Evolutionary conservation across 2,329 filamentous ascomycete genomes (phyloP).

Genomic region (Paecilomyces sp.): DNA sequence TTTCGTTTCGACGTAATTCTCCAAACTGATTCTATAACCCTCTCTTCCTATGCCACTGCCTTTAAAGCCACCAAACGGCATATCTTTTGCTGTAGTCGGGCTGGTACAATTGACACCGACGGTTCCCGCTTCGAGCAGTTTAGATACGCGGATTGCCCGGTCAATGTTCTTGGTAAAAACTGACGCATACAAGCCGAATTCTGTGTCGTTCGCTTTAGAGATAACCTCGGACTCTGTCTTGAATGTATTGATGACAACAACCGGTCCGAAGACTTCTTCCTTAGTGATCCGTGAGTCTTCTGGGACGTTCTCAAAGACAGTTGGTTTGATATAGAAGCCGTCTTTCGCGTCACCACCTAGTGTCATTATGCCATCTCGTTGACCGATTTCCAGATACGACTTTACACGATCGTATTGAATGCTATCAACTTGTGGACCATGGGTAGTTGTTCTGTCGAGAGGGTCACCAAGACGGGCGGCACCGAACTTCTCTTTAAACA

Average conservation of each 20-base stretch:
- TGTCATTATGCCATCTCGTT: constrained; percentile 57
- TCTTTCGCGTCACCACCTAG: constrained; percentile 63
- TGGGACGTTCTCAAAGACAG: constrained; percentile 69
- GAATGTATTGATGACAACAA: constrained; percentile 35
- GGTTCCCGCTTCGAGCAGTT: constrained; percentile 17
- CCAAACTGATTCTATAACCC: constrained; percentile 28
- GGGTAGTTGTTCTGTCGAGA: constrained; percentile 68
- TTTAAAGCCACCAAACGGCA: constrained; percentile 40
- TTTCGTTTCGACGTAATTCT: constrained; percentile 27
- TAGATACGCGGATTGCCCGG: constrained; percentile 18
- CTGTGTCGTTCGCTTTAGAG: constrained; percentile 44
- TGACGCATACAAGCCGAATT: constrained; percentile 22
- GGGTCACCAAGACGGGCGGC: constrained; percentile 74
- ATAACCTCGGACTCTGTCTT: constrained; percentile 49
- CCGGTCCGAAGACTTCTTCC: constrained; percentile 40
- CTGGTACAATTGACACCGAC: constrained; percentile 28
- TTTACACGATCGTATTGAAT: constrained; percentile 82
- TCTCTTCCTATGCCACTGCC: constrained; percentile 33
- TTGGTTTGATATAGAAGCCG: constrained; percentile 85
- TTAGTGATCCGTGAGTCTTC: constrained; percentile 29
- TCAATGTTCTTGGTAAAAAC: constrained; percentile 24
- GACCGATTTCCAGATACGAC: constrained; percentile 60
- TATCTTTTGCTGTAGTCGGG: constrained; percentile 29
- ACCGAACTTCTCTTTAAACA: constrained; percentile 67
- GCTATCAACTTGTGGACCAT: constrained; percentile 76